Percentiles rank a stretch among this genome's conserved stretches.
Conservation (phyloP, 441 rosid species). For the Syzygium malaccense region DNA sequence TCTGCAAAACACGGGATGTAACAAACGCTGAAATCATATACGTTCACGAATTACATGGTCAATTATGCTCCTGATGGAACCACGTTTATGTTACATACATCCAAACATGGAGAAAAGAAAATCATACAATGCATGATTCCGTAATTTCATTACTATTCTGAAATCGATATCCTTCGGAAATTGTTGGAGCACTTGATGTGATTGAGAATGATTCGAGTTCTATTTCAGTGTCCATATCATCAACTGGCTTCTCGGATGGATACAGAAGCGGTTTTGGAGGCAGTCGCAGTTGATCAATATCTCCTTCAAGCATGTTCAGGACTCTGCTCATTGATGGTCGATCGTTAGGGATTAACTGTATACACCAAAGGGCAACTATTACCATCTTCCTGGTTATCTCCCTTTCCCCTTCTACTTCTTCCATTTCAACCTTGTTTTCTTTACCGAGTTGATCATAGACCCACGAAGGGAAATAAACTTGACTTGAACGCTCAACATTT, state of each 20-base stretch:
- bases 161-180: neutral
- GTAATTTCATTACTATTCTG: neutral
- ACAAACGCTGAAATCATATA: neutral
- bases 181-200: neutral
- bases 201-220: neutral
- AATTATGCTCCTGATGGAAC: neutral
- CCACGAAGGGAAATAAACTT: neutral
- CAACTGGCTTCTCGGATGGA: neutral
- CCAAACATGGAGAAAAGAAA: neutral
- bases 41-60: neutral
- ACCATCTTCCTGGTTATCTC: neutral
- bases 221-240: neutral
- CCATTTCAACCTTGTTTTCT: fast-evolving
- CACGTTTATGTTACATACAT: too few relatives aligned
- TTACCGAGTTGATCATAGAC: fast-evolving
- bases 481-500: neutral
- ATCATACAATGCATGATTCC: neutral
- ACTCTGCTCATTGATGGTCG: neutral
- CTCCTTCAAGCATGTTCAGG: neutral
- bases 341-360: neutral
- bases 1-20: neutral
- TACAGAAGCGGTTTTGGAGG: neutral
- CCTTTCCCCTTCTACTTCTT: neutral
- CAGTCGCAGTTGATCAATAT: fast-evolving
- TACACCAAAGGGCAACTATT: neutral